Evolutionary conservation across 768 basidiomycete genomes (phyloP).

Genomic region (Suillus discolor): DNA sequence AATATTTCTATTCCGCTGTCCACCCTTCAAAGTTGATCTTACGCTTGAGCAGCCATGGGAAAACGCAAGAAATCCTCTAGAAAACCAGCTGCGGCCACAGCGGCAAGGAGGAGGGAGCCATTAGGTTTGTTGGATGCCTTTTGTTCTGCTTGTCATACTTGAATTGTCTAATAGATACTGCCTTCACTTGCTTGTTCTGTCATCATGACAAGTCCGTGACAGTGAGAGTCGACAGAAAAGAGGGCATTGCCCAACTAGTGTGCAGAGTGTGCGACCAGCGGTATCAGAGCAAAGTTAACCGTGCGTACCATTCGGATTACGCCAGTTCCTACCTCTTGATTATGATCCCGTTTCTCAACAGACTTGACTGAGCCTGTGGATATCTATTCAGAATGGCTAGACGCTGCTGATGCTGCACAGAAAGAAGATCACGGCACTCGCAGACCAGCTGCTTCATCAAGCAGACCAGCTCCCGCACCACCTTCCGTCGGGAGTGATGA

Average conservation of each 20-base stretch:
- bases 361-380: slow-evolving; percentile 88
- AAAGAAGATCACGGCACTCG: slow-evolving; percentile 55
- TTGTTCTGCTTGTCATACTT: slow-evolving; percentile 6
- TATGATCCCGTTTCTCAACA: slow-evolving; percentile 33
- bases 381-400: slow-evolving; percentile 92
- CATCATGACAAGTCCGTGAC: slow-evolving; percentile 90
- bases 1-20: not conserved
- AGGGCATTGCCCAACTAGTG: slow-evolving; percentile 76
- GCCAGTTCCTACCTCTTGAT: slow-evolving; percentile 14
- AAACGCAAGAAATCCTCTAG: slow-evolving; percentile 90
- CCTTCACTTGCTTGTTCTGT: slow-evolving; percentile 87
- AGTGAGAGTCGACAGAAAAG: slow-evolving; percentile 83
- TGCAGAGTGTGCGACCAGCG: slow-evolving; percentile 88
- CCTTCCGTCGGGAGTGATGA: slow-evolving; percentile 49
- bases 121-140: slow-evolving; percentile 52
- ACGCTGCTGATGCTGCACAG: slow-evolving; percentile 84
- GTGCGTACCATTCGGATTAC: slow-evolving; percentile 45
- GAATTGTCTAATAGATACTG: slow-evolving; percentile 55
- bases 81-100: slow-evolving; percentile 69
- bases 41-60: slow-evolving; percentile 56
- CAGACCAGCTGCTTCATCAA: slow-evolving; percentile 56
- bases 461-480: slow-evolving; percentile 37
- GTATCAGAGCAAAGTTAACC: slow-evolving; percentile 86
- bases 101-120: slow-evolving; percentile 66
- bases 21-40: not conserved